These are phyloP conservation scores for Pichia scutulata DNA, from an alignment of 805 yeast species.

Conservation along the genomic window DNA sequence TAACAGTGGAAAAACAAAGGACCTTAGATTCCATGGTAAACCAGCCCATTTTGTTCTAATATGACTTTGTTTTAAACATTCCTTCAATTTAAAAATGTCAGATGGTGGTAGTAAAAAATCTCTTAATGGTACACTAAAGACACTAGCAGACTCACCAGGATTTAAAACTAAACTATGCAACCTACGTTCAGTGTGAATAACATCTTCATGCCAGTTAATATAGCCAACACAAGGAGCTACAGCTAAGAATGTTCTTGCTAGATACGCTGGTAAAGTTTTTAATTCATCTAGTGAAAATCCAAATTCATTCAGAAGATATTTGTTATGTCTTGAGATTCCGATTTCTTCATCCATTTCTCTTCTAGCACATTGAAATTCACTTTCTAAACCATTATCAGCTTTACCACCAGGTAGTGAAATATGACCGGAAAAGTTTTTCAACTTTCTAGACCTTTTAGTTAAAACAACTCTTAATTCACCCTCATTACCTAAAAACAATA, in stretches of 20 bases:
- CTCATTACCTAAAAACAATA: slow-evolving; percentile 61
- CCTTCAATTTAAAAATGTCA: slow-evolving; percentile 21
- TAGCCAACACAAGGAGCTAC: slow-evolving; percentile 78
- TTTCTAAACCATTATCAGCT: slow-evolving; percentile 61
- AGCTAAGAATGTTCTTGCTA: slow-evolving; percentile 74
- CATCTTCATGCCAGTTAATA: slow-evolving; percentile 35
- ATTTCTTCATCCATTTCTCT: slow-evolving; percentile 87
- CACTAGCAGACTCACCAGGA: slow-evolving; percentile 69
- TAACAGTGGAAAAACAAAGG: slow-evolving; percentile 50
- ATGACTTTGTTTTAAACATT: slow-evolving; percentile 29
- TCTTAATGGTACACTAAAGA: slow-evolving; percentile 61
- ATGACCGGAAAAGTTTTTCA: slow-evolving; percentile 79
- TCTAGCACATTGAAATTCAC: slow-evolving; percentile 66
- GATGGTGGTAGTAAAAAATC: slow-evolving; percentile 43
- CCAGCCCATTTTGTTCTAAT: slow-evolving; percentile 60
- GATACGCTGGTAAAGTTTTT: slow-evolving; percentile 63
- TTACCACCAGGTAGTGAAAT: slow-evolving; percentile 92
- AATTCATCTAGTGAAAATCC: slow-evolving; percentile 58
- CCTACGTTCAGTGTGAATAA: slow-evolving; percentile 22
- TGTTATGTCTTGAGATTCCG: slow-evolving; percentile 52
- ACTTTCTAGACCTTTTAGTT: slow-evolving; percentile 65
- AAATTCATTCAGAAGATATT: slow-evolving; percentile 32
- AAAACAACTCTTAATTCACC: slow-evolving; percentile 74
- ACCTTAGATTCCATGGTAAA: slow-evolving; percentile 55
- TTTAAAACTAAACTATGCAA: slow-evolving; percentile 38